Evolutionary conservation across 345 rosid genomes (phyloP).

Genomic region (Camelina laxa): DNA sequence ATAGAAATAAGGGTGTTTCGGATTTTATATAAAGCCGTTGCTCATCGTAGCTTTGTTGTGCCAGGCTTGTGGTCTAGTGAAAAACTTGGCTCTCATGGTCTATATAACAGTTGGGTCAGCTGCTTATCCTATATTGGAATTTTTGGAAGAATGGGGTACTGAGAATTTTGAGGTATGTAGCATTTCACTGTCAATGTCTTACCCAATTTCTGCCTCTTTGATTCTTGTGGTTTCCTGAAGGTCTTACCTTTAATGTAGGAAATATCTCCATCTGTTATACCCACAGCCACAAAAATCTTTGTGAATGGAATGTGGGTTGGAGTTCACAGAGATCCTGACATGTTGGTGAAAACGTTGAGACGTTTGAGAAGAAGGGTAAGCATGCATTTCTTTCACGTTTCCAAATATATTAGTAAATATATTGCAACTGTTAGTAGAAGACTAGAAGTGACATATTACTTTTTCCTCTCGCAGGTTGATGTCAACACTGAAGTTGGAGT

Average conservation of each 20-base stretch:
- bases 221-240: slow-evolving; percentile 28
- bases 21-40: slow-evolving; percentile 6
- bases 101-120: slow-evolving; percentile 97
- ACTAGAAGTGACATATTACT: slow-evolving; percentile 5
- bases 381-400: slow-evolving; percentile 26
- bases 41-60: slow-evolving; percentile 10
- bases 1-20: slow-evolving; percentile 29
- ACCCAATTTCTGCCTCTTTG: slow-evolving; percentile 8
- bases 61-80: slow-evolving; percentile 97
- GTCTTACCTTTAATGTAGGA: slow-evolving; percentile 57
- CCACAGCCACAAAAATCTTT: slow-evolving; percentile 92
- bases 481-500: slow-evolving; percentile 99
- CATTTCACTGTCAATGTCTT: slow-evolving; percentile 13
- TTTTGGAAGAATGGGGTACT: slow-evolving; percentile 98
- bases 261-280: slow-evolving; percentile 96
- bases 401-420: slow-evolving; percentile 3
- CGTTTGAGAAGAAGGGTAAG: slow-evolving; percentile 88
- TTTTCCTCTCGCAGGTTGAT: slow-evolving; percentile 66
- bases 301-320: slow-evolving; percentile 99
- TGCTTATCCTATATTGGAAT: slow-evolving; percentile 86
- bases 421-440: not conserved
- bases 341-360: slow-evolving; percentile 96
- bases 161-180: slow-evolving; percentile 88
- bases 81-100: slow-evolving; percentile 98
- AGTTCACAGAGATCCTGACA: slow-evolving; percentile 96